Conservation (phyloP, 768 basidiomycete genomes). For the Exsudoporus frostii region DNA sequence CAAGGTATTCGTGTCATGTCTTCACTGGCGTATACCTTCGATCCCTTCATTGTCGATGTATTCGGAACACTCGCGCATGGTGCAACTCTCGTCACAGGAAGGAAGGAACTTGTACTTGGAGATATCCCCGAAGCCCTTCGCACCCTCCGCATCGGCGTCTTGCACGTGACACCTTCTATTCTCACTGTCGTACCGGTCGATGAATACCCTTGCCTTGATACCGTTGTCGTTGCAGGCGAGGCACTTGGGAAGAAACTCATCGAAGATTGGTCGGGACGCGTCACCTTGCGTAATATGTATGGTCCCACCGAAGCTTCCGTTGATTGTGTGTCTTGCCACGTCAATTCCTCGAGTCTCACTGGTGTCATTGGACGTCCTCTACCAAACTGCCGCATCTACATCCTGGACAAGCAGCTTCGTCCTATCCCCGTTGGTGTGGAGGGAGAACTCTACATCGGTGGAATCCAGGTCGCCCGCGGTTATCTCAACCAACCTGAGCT, state of each 20-base stretch:
- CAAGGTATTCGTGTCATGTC: constrained; percentile 26
- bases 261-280: constrained; percentile 24
- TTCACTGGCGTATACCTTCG: constrained; percentile 30
- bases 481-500: constrained; percentile 29
- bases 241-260: constrained; percentile 22
- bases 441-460: constrained; percentile 23
- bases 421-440: constrained; percentile 30
- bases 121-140: constrained; percentile 28
- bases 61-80: constrained; percentile 21
- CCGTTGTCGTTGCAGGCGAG: constrained; percentile 26
- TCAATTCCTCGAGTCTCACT: constrained; percentile 15
- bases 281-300: constrained; percentile 33
- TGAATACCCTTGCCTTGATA: constrained; percentile 26
- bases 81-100: constrained; percentile 20
- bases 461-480: constrained; percentile 20
- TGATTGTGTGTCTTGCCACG: constrained; percentile 28
- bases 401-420: constrained; percentile 26
- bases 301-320: constrained; percentile 34
- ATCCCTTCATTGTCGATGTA: constrained; percentile 19
- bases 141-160: constrained; percentile 23
- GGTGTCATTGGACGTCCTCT: constrained; percentile 32
- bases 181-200: constrained; percentile 26
- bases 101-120: constrained; percentile 29
- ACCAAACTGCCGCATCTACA: constrained; percentile 29
- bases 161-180: constrained; percentile 32